A percentile compares a stretch with the other conserved stretches of the same genome.
Conservation (phyloP, 2,329 filamentous ascomycete species). For the Sporothrix euskadiensis region DNA sequence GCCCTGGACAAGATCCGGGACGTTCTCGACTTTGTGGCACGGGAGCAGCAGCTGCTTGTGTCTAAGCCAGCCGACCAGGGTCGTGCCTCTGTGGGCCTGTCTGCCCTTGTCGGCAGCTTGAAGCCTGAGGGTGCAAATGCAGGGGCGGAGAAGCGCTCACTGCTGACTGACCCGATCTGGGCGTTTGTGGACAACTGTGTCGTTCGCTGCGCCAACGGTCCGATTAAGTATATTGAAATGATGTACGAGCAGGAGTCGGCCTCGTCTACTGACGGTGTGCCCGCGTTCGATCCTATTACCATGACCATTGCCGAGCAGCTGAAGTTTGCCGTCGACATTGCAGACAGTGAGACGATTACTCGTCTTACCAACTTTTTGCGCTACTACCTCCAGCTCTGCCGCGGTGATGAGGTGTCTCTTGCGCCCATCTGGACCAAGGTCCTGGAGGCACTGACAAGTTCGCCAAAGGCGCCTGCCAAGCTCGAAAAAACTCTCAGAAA, state of each 20-base stretch:
- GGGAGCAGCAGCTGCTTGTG: slow-evolving; percentile 61
- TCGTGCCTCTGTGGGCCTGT: slow-evolving; percentile 39
- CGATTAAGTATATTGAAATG: slow-evolving; percentile 80
- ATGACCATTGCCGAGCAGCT: slow-evolving; percentile 76
- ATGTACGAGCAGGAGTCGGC: slow-evolving; percentile 51
- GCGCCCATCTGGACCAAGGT: slow-evolving; percentile 49
- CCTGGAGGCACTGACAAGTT: slow-evolving; percentile 41
- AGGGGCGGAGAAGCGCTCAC: slow-evolving; percentile 32
- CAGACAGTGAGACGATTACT: slow-evolving; percentile 44
- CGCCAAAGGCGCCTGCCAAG: slow-evolving; percentile 36
- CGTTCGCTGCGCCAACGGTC: slow-evolving; percentile 69
- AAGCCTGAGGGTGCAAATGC: slow-evolving; percentile 35
- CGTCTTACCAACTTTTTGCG: slow-evolving; percentile 61
- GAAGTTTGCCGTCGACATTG: slow-evolving; percentile 60
- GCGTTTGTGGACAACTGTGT: slow-evolving; percentile 81
- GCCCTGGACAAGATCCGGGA: slow-evolving; percentile 53
- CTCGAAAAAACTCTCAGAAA: slow-evolving; percentile 24
- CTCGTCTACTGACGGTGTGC: slow-evolving; percentile 35
- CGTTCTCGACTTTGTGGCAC: slow-evolving; percentile 61
- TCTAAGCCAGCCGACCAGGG: not conserved
- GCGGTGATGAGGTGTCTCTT: slow-evolving; percentile 45
- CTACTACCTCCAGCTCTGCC: slow-evolving; percentile 55
- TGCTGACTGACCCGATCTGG: slow-evolving; percentile 53
- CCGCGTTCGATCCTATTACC: slow-evolving; percentile 62
- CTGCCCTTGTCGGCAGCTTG: slow-evolving; percentile 48